Evolutionary conservation across 345 rosid genomes (phyloP).

Genomic region (Brassica cretica): DNA sequence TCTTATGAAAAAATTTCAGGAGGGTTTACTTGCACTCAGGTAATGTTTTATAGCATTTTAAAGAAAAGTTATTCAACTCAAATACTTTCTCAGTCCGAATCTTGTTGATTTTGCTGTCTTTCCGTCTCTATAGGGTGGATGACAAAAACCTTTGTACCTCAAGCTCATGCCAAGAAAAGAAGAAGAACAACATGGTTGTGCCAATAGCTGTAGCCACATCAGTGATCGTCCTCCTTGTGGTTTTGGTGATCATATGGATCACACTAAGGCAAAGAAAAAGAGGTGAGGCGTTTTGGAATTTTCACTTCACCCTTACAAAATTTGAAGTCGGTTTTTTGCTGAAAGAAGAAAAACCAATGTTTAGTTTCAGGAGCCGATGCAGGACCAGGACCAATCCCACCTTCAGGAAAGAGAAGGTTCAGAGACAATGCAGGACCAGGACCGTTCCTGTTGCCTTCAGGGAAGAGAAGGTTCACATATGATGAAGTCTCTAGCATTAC

Average conservation of each 20-base stretch:
- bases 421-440: conserved; percentile 36
- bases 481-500: conserved; percentile 45
- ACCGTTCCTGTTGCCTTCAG: conserved; percentile 38
- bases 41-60: conserved; percentile 13
- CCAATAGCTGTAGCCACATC: conserved; percentile 39
- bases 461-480: conserved; percentile 41
- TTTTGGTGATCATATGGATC: conserved; percentile 31
- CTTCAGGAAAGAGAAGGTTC: conserved; percentile 39
- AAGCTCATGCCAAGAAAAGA: conserved; percentile 42
- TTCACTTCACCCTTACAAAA: background rate
- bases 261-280: conserved; percentile 39
- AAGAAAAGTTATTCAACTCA: background rate
- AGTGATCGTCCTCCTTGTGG: conserved; percentile 31
- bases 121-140: conserved; percentile 43
- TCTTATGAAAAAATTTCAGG: conserved; percentile 41
- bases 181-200: conserved; percentile 33
- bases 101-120: conserved; percentile 1
- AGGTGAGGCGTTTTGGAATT: conserved; percentile 23
- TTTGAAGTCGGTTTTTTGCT: background rate
- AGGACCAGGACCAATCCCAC: conserved; percentile 40
- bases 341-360: background rate
- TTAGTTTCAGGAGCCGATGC: conserved; percentile 31
- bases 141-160: conserved; percentile 43
- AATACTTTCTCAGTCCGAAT: background rate
- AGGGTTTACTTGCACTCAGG: conserved; percentile 47